Percentiles rank a stretch among this genome's conserved stretches.
phyloP scores from a whole-genome alignment of 2,329 filamentous ascomycete species.

The Emmonsiellopsis sp. region DNA sequence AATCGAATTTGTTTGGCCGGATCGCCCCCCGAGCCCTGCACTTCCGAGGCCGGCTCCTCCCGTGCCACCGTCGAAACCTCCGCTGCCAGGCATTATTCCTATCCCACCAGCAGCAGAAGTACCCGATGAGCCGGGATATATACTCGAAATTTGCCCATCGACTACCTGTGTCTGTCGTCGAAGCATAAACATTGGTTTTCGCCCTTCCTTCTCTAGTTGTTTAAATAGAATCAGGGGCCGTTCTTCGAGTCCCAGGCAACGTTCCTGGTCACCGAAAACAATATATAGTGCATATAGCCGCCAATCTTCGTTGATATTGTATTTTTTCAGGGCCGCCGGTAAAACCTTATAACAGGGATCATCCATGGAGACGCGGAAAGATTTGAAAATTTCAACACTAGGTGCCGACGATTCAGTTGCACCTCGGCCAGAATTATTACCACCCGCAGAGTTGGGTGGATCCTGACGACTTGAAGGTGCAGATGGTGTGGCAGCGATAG shows the following conservation, averaged over 20 bases:
- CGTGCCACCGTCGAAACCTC: slow-evolving; percentile 7
- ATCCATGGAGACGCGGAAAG: slow-evolving; percentile 94
- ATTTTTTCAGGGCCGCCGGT: slow-evolving; percentile 90
- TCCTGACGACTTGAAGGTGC: slow-evolving; percentile 22
- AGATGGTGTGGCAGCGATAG: slow-evolving; percentile 22
- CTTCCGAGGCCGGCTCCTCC: slow-evolving; percentile 1
- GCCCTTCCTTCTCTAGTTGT: slow-evolving; percentile 89
- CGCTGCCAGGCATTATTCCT: slow-evolving; percentile 9
- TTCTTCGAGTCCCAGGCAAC: slow-evolving; percentile 83
- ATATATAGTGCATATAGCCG: slow-evolving; percentile 97
- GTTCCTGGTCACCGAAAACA: slow-evolving; percentile 96
- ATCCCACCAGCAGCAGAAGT: slow-evolving; percentile 6
- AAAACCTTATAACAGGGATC: slow-evolving; percentile 97
- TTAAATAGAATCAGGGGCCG: slow-evolving; percentile 95
- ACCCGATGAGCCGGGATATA: slow-evolving; percentile 16
- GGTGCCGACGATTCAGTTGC: slow-evolving; percentile 23
- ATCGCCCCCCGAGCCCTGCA: background rate
- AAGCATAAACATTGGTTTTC: slow-evolving; percentile 99
- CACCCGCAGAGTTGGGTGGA: slow-evolving; percentile 19
- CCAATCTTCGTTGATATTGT: slow-evolving; percentile 97
- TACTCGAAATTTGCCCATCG: slow-evolving; percentile 34
- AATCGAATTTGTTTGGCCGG: slow-evolving; percentile 19
- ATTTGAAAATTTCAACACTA: slow-evolving; percentile 93
- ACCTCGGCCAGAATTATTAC: slow-evolving; percentile 8
- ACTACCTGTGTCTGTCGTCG: slow-evolving; percentile 53